Conservation (phyloP, 768 basidiomycete genomes). For the Cystobasidium onofrii region DNA sequence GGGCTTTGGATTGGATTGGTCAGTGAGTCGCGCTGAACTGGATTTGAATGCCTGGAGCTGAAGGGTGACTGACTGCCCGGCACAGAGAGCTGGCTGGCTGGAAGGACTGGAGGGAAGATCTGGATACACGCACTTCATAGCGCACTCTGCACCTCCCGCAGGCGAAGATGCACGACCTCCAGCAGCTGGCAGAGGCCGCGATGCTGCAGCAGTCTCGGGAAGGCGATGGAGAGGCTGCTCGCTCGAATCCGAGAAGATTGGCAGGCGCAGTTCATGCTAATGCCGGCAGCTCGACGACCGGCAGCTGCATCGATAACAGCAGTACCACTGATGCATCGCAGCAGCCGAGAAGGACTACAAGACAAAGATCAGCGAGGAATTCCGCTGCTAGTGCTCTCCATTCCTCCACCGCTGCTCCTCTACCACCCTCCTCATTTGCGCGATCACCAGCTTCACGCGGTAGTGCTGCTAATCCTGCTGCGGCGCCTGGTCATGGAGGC, state of each 20-base stretch:
- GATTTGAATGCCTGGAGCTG: too few relatives aligned
- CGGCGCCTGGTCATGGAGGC: not conserved
- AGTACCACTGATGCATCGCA: not conserved
- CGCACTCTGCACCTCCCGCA: not conserved
- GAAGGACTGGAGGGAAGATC: too few relatives aligned
- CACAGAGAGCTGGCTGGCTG: not conserved
- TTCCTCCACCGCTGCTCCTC: not conserved
- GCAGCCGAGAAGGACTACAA: not conserved
- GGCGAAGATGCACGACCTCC: not conserved
- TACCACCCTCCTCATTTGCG: not conserved
- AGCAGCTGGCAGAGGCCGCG: constrained; percentile 16
- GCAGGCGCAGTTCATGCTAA: not conserved
- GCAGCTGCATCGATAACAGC: not conserved
- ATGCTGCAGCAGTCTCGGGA: constrained; percentile 3
- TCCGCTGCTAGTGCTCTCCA: not conserved
- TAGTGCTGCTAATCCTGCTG: too few relatives aligned
- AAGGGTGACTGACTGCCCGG: too few relatives aligned
- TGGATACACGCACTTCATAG: too few relatives aligned
- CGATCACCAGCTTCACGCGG: not conserved
- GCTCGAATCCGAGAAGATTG: not conserved
- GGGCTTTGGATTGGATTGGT: too few relatives aligned
- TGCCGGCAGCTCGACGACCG: not conserved
- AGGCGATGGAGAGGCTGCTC: not conserved
- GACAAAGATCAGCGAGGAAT: not conserved
- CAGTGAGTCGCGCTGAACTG: too few relatives aligned